Percentiles rank a stretch among this genome's conserved stretches.
Evolutionary conservation across 2,329 filamentous ascomycete genomes (phyloP).

Genomic region (Kalmusia sp.): DNA sequence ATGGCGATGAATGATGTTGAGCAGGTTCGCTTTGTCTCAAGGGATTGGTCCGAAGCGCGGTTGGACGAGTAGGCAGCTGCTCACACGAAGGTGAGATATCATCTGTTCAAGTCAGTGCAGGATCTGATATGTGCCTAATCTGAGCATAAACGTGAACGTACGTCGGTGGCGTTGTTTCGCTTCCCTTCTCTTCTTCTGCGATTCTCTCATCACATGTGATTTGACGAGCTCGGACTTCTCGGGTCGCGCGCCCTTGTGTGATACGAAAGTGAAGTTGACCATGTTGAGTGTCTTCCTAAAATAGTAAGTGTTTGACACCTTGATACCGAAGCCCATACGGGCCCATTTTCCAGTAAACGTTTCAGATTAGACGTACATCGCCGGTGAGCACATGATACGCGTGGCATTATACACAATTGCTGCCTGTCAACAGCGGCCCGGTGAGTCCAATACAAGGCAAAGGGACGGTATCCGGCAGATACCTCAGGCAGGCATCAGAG

Average conservation of each 20-base stretch:
- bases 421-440: not conserved
- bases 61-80: not conserved
- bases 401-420: not conserved
- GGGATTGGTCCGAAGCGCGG: not conserved
- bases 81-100: not conserved
- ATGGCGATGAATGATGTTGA: not conserved
- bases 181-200: conserved; percentile 23
- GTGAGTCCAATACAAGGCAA: not conserved
- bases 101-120: not conserved
- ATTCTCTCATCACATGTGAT: conserved; percentile 28
- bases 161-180: conserved; percentile 16
- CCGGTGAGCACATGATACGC: not conserved
- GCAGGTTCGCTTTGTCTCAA: not conserved
- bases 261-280: conserved; percentile 26
- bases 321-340: not conserved
- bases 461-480: no score
- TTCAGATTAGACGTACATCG: not conserved
- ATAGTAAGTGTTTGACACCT: not conserved
- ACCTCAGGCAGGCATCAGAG: not conserved
- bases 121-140: not conserved
- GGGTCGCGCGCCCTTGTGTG: conserved; percentile 26
- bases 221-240: conserved; percentile 24
- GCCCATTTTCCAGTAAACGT: not conserved
- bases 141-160: conserved; percentile 5
- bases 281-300: not conserved